These are phyloP conservation scores for Candida albicans DNA, from an alignment of 1,139 yeast genomes.

Conservation along the genomic window DNA sequence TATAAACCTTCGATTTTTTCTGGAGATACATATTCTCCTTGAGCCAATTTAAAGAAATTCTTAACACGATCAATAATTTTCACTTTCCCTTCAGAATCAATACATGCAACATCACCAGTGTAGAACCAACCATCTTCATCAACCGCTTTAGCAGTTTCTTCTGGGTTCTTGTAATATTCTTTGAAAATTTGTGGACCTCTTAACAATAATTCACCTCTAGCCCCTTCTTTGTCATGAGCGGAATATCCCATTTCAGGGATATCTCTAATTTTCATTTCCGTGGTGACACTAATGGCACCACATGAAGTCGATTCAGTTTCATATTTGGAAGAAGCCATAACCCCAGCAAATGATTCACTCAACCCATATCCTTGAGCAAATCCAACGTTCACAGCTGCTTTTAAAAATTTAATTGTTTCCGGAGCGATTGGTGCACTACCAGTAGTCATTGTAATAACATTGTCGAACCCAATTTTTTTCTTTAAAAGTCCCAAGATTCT, in stretches of 20 bases:
- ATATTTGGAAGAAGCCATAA: constrained; percentile 28
- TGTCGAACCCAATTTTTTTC: constrained; percentile 39
- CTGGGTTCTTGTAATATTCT: constrained; percentile 39
- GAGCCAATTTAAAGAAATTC: constrained; percentile 45
- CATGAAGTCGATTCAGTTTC: constrained; percentile 40
- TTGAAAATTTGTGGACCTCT: constrained; percentile 42
- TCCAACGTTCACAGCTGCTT: constrained; percentile 40
- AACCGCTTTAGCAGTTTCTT: constrained; percentile 43
- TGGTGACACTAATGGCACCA: constrained; percentile 35
- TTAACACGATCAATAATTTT: constrained; percentile 44
- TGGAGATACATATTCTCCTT: constrained; percentile 47
- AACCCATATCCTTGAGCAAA: constrained; percentile 47
- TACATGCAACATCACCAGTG: constrained; percentile 42
- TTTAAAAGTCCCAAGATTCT: constrained; percentile 25
- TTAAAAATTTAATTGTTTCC: constrained; percentile 41
- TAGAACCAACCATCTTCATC: constrained; percentile 56
- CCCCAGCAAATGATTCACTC: constrained; percentile 48
- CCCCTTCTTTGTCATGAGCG: constrained; percentile 33
- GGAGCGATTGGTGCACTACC: constrained; percentile 49
- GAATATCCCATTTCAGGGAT: constrained; percentile 41
- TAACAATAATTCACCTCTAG: constrained; percentile 42
- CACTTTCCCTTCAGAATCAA: constrained; percentile 24
- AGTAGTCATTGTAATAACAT: constrained; percentile 26
- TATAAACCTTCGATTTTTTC: constrained; percentile 43
- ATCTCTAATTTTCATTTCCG: constrained; percentile 38